Evolutionary conservation across 805 yeast species (phyloP), one percentile per base, ranked within the genome.

Genomic region (Lipomyces mesembrius): DNA sequence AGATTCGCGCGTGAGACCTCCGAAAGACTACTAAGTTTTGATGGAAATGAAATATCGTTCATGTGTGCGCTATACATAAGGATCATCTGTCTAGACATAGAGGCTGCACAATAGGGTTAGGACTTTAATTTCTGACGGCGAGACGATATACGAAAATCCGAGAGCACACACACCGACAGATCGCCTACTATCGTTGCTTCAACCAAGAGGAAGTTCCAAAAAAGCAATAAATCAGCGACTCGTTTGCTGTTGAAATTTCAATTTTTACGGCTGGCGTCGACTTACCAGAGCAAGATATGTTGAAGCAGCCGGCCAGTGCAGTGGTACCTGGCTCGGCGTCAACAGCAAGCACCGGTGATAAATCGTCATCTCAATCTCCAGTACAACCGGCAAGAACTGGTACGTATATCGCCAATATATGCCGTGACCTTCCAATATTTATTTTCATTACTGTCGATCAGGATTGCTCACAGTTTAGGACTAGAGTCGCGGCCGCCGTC

Each of bases 401-500:
- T 52, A 29, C 17, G 55, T 25, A 12, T 11, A 25, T 29, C 34
- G 9, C n/a, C 22, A 29, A 7, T 49, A 25, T 25, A 25, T 52
- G 34, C 55, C 39, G 32, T 49, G n/a, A 17, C 43, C 5, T 37
- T 37, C 17, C 14, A 9, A 12, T 43, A 1, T n/a, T n/a, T n/a
- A 17, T 17, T 43, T 17, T 43, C 49, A n/a, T 3, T 14, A 5
- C 22, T 43, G 49, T 43, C 22, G 22, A 22, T 27, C 29, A 52
- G 25, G 55, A 52, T 20, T 22, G 17, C 55, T 52, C 17, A 52
- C 55, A 52, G 55, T 22, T 29, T 29, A 12, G 11, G 6, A 0
- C 14, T 22, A 64, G 69, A 70, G 25, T n/a, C 59, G 22, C 64
- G 71, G n/a, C 66, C 72, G 27, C 66, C 73, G 29, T 66, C 74